These are phyloP conservation scores for Neurospora pannonica DNA, from an alignment of 495 filamentous ascomycete genomes.

Conservation along the genomic window DNA sequence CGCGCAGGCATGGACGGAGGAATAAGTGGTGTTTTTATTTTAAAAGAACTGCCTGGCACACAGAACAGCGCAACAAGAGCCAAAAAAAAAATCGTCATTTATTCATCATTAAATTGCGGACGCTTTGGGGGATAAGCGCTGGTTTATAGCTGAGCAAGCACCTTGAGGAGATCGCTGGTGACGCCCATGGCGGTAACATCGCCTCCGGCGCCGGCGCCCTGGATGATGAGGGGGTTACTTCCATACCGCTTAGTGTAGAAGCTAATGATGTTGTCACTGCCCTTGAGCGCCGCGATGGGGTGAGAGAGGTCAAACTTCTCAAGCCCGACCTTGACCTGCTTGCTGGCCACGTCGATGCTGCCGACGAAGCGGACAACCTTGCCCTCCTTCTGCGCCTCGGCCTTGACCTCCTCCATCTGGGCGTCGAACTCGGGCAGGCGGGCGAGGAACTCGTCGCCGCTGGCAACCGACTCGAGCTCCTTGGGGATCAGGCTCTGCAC, in stretches of 20 bases:
- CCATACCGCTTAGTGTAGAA: slow-evolving; percentile 96
- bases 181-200: slow-evolving; percentile 98
- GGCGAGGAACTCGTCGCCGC: slow-evolving; percentile 72
- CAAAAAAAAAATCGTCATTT: not conserved
- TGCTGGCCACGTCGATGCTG: slow-evolving; percentile 70
- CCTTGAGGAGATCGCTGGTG: slow-evolving; percentile 78
- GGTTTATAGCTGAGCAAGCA: slow-evolving; percentile 43
- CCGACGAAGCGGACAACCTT: slow-evolving; percentile 94
- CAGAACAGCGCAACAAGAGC: not conserved
- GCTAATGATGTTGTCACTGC: slow-evolving; percentile 95
- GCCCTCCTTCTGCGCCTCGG: slow-evolving; percentile 65
- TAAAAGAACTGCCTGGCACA: not conserved
- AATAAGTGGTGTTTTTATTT: not conserved
- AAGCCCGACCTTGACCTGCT: slow-evolving; percentile 77
- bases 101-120: not conserved
- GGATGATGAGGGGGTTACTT: slow-evolving; percentile 78
- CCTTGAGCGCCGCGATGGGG: slow-evolving; percentile 86
- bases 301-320: slow-evolving; percentile 75
- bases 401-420: slow-evolving; percentile 75
- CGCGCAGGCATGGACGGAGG: not conserved
- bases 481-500: slow-evolving; percentile 84
- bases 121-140: not conserved
- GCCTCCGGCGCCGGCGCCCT: slow-evolving; percentile 88
- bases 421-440: slow-evolving; percentile 67
- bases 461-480: slow-evolving; percentile 63